Base-by-base conservation (phyloP, 2,329 filamentous ascomycete genomes). In the Magnaporthiopsis rhizophila region DNA sequence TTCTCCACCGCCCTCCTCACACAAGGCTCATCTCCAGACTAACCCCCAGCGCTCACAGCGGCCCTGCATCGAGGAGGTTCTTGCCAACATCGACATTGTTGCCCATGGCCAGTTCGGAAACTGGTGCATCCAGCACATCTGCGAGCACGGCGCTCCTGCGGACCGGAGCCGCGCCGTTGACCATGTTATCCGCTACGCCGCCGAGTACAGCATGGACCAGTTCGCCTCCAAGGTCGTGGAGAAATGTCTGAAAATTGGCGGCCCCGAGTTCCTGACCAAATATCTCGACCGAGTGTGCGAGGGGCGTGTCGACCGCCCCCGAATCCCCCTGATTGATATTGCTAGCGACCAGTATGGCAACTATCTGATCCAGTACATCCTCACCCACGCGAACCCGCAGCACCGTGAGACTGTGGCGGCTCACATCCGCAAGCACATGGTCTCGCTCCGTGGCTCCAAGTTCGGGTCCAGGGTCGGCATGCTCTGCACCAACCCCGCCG, bases 41-140 rank as follows among this genome's bases (percentile, higher is more conserved):
- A 21, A 67, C 63, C 58, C 21, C 4, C 15, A 18, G 1, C 11
- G 7, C 56, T 56, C 30, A 50, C 53, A 96, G 93, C 92, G 96
- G 66, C 93, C 93, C 59, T 97, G 95, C 73, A 96, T 99, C 73
- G 93, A 97, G 75, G 95, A 99, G 76, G 95, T 99, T 56, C 86
- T 99, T 65, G 86, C 86, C 66, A 97, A 95, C 74, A 97, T 99
- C 71, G 92, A 99, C 77, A 90, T 97, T 67, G 92, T 99, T 72
- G 91, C 95, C 65, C 94, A 97, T 74, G 95, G 95, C 32, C 95
- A 99, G 74, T 99, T 99, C 74, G 95, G 95, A 64, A 99, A 99
- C 75, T 99, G 95, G 95, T 99, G 95, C 79, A 98, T 99, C 72
- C 95, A 99, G 78, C 95, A 99, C 77, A 92, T 99, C 71, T 99